A percentile compares a stretch with the other conserved stretches of the same genome.
Evolutionary conservation across 495 filamentous ascomycete species (phyloP).

Genomic region (Aspergillus bridgeri): DNA sequence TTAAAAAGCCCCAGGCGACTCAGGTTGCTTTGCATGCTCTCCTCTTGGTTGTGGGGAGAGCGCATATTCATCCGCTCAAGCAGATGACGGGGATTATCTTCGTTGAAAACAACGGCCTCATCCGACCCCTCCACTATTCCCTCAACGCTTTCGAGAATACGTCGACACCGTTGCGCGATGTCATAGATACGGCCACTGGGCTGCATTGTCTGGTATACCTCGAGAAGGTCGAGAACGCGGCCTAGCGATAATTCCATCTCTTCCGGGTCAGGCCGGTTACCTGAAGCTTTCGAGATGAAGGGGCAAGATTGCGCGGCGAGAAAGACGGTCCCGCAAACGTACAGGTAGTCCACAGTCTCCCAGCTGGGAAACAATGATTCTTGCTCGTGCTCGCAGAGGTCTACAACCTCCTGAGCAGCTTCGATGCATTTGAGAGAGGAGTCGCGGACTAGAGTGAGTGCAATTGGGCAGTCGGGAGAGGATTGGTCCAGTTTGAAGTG

Average conservation of each 20-base stretch:
- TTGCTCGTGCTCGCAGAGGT: conserved; percentile 5
- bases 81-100: neutral
- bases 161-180: conserved; percentile 4
- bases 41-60: neutral
- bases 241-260: neutral
- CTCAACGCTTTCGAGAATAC: conserved; percentile 1
- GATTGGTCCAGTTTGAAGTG: conserved; percentile 6
- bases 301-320: conserved; percentile 10
- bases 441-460: conserved; percentile 10
- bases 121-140: neutral
- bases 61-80: neutral
- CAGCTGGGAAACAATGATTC: conserved; percentile 8
- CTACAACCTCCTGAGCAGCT: conserved; percentile 8
- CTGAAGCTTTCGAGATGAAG: neutral
- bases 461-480: conserved; percentile 6
- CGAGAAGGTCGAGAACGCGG: neutral
- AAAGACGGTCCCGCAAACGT: conserved; percentile 12
- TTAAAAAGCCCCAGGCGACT: neutral
- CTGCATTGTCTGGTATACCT: neutral
- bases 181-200: neutral
- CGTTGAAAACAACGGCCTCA: neutral
- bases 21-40: neutral
- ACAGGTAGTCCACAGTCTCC: conserved; percentile 17
- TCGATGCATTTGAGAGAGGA: conserved; percentile 15
- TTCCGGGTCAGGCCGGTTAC: neutral